Conservation (phyloP, 345 rosid genomes). For the Citrus inodora region DNA sequence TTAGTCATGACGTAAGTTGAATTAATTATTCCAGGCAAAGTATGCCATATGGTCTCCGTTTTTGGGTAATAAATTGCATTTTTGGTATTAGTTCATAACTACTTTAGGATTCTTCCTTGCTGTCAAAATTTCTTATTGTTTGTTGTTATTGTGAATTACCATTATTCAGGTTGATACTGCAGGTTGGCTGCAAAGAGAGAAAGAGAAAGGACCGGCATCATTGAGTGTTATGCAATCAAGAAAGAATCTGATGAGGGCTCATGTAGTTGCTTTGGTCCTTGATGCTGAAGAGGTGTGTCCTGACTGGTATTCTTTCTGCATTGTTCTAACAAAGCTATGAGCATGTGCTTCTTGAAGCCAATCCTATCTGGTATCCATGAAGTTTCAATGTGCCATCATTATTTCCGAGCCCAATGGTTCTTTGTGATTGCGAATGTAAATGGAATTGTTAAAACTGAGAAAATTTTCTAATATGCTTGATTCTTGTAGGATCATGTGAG, state of each 20-base stretch:
- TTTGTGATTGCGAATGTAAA: neutral
- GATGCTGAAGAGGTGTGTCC: constrained; percentile 87
- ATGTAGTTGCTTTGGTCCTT: constrained; percentile 85
- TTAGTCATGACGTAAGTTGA: neutral
- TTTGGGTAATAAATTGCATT: neutral
- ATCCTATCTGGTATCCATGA: neutral
- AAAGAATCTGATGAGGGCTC: constrained; percentile 93
- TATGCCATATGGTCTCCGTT: neutral
- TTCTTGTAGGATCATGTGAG: neutral
- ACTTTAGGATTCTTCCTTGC: neutral
- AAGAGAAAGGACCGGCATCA: constrained; percentile 89
- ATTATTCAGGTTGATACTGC: constrained; percentile 83
- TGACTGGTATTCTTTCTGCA: neutral
- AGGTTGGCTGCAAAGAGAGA: constrained; percentile 92
- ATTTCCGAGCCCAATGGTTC: neutral
- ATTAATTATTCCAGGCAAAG: neutral
- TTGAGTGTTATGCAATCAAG: constrained; percentile 92
- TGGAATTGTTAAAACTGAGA: neutral
- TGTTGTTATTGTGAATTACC: constrained; percentile 6
- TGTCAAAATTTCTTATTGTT: neutral
- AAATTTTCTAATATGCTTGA: neutral
- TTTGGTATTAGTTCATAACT: neutral
- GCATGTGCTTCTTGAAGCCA: neutral
- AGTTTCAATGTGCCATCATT: neutral
- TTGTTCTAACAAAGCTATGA: neutral